Conservation (phyloP, 2,329 filamentous ascomycete species). For the Corinectria fuckeliana region DNA sequence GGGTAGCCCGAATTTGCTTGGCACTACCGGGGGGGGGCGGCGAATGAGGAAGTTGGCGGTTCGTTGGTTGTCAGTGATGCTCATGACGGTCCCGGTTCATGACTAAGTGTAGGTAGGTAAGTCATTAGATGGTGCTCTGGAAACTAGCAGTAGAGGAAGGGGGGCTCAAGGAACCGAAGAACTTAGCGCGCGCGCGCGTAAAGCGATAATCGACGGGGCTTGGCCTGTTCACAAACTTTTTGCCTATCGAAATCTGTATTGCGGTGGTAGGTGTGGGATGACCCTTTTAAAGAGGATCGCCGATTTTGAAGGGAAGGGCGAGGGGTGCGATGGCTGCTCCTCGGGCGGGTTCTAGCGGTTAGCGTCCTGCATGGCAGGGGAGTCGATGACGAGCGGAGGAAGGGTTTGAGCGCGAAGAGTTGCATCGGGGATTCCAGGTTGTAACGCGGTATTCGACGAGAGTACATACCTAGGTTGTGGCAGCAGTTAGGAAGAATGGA, state of each 20-base stretch:
- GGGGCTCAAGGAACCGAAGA: slow-evolving; percentile 8
- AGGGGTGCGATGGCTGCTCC: slow-evolving; percentile 8
- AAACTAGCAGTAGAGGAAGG: too few species aligned
- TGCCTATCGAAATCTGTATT: slow-evolving; percentile 24
- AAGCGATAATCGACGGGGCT: slow-evolving; percentile 14
- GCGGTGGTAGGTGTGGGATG: slow-evolving; percentile 13
- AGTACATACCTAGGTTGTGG: too few species aligned
- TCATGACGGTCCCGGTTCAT: slow-evolving; percentile 22
- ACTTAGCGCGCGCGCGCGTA: background rate
- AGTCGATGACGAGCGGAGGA: background rate
- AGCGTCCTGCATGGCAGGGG: background rate
- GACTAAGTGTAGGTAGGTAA: background rate
- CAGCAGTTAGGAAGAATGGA: background rate
- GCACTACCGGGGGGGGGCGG: slow-evolving; percentile 15
- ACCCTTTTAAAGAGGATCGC: slow-evolving; percentile 25
- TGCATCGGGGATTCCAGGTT: too few species aligned
- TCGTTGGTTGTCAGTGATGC: slow-evolving; percentile 13
- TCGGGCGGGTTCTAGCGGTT: slow-evolving; percentile 16
- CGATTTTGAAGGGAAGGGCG: slow-evolving; percentile 31
- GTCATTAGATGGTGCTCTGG: too few species aligned
- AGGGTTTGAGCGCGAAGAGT: background rate
- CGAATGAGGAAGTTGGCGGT: slow-evolving; percentile 30
- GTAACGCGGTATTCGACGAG: too few species aligned
- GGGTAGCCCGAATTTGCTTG: slow-evolving; percentile 25
- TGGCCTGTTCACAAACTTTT: background rate